Conservation (phyloP, 108 stramenopile species). For the Mayamaea pseudoterrestris region DNA sequence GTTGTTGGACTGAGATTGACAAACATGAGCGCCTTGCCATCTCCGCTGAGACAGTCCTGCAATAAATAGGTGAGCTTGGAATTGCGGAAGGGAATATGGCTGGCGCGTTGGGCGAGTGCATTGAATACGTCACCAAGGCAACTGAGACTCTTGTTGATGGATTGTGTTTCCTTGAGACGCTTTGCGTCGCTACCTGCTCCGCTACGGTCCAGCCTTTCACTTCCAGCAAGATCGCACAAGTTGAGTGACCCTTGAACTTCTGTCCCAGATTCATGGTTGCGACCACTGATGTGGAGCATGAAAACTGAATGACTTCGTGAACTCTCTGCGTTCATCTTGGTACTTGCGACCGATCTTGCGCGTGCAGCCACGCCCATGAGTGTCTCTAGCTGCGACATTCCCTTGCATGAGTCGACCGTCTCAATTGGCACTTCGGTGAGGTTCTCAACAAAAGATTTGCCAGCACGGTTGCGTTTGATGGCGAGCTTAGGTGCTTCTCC, state of each 20-base stretch:
- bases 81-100: conserved; percentile 92
- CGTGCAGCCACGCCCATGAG: conserved; percentile 81
- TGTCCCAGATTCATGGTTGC: conserved; percentile 79
- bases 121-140: conserved; percentile 96
- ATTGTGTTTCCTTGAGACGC: conserved; percentile 90
- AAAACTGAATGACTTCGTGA: conserved; percentile 98
- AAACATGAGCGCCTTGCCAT: conserved; percentile 95
- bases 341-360: conserved; percentile 89
- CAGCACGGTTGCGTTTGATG: conserved; percentile 64
- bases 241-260: conserved; percentile 89
- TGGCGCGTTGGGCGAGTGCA: conserved; percentile 74
- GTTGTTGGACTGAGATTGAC: conserved; percentile 86
- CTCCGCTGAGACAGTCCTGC: conserved; percentile 87
- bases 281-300: conserved; percentile 91
- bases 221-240: conserved; percentile 96
- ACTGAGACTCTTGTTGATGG: conserved; percentile 97
- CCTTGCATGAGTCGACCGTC: conserved; percentile 36
- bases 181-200: conserved; percentile 71
- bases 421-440: conserved; percentile 77
- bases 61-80: conserved; percentile 91
- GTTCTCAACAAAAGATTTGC: conserved; percentile 84
- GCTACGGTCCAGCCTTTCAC: conserved; percentile 93
- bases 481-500: conserved; percentile 40
- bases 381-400: conserved; percentile 71
- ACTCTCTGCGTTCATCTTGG: conserved; percentile 95